Evolutionary conservation across 768 basidiomycete species (phyloP), one percentile per base, ranked within the genome.

Genomic region (Rhodosporidiobolus odoratus): DNA sequence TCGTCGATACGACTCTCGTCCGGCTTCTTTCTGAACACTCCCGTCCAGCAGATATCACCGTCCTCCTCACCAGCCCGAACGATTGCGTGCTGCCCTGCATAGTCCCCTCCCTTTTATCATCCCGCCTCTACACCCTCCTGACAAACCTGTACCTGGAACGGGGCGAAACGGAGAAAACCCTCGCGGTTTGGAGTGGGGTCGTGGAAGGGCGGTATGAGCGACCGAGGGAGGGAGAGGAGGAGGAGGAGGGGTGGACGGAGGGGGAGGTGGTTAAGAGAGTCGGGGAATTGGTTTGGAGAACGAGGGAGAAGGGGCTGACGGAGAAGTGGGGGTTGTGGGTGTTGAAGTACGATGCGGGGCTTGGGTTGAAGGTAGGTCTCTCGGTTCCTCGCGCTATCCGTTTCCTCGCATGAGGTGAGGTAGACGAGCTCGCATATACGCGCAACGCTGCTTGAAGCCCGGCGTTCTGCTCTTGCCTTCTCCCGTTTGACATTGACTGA

Each of bases 251-350:
- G 17, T 17, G 2, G 7, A 30, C 32, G 0, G 59, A 58, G 25
- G 43, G 21, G 19, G 56, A 59, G 16, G 71, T 69, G 13, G 43
- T 56, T 4, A 40, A 48, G 56, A 56, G 58, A 38, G 56, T 76
- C 21, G 75, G 56, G 34, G 74, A 75, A 23, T 45, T 71, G 19
- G 45, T 73, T 17, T 69, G 66, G 69, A 65, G 37, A 21, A 32
- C 52, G 35, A 71, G 57, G 37, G 73, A 76, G 32, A 53, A 38
- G 38, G 47, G 17, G 8, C 3, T 71, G 34, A 60, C 68, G 7
- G 74, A 66, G 58, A 56, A 62, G 50, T 75, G 65, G 23, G 76
- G 69, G 10, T 17, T 76, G 21, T 76, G 76, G 76, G 34, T 76
- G 15, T 25, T 74, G 3, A 32, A 56, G 48, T 66, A 60, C 8